Evolutionary conservation across 192 early-diverging fungal genomes (phyloP).

Genomic region (Coemansia brasiliensis): DNA sequence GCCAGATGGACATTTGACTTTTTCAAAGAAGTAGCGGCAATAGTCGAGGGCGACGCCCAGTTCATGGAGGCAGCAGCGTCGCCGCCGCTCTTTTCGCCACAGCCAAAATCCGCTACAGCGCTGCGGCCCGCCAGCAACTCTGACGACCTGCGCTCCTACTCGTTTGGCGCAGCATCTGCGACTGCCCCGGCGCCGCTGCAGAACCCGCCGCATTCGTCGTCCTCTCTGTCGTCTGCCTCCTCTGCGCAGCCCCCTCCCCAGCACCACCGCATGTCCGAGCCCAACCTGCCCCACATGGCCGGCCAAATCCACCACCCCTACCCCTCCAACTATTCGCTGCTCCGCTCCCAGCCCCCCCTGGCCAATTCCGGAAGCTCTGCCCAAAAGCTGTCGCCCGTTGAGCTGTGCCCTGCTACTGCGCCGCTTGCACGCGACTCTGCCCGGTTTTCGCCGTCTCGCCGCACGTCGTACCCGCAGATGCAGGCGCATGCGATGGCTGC

Average conservation of each 20-base stretch:
- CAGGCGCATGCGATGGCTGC: slow-evolving; percentile 9
- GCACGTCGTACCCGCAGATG: slow-evolving; percentile 43
- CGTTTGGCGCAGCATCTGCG: slow-evolving; percentile 16
- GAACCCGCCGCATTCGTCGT: neutral
- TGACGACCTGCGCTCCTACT: slow-evolving; percentile 30
- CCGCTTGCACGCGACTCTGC: neutral
- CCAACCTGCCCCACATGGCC: slow-evolving; percentile 13
- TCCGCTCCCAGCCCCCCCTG: neutral
- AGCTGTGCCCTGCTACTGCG: slow-evolving; percentile 5
- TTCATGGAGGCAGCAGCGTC: slow-evolving; percentile 38
- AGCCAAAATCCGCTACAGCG: neutral
- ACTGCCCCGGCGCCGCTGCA: neutral
- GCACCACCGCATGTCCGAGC: slow-evolving; percentile 52
- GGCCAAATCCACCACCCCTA: neutral
- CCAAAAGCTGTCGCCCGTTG: slow-evolving; percentile 11
- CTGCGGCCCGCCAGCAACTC: neutral
- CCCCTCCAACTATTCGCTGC: neutral
- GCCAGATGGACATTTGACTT: slow-evolving; percentile 57
- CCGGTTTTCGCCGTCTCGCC: slow-evolving; percentile 27
- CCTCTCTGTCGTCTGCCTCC: neutral
- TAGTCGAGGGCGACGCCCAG: slow-evolving; percentile 46
- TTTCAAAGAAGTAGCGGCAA: slow-evolving; percentile 50
- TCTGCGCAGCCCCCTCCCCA: no score
- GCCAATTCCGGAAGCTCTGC: no score
- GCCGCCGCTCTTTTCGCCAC: slow-evolving; percentile 16